Evolutionary conservation across 345 rosid species (phyloP).

Genomic region (Euphorbia pulcherrima): DNA sequence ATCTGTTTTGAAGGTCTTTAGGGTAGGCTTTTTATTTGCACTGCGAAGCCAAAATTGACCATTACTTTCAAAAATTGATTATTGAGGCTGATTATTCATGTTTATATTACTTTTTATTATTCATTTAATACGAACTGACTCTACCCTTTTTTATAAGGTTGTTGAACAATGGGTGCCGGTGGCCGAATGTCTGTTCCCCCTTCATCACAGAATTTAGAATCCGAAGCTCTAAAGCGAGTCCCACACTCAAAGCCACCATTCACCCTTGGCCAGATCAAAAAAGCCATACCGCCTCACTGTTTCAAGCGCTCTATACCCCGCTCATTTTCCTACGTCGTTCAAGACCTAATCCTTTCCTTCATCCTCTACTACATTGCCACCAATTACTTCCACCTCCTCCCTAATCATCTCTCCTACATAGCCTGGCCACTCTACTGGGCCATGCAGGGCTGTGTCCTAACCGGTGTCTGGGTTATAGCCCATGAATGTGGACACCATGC

Average conservation of each 20-base stretch:
- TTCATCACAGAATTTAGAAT: slow-evolving; percentile 7
- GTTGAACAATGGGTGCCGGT: slow-evolving; percentile 29
- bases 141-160: slow-evolving; percentile 6
- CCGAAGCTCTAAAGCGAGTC: slow-evolving; percentile 16
- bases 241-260: slow-evolving; percentile 37
- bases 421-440: slow-evolving; percentile 40
- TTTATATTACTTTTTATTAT: neutral
- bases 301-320: slow-evolving; percentile 26
- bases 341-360: slow-evolving; percentile 22
- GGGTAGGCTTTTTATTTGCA: neutral
- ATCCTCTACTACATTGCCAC: slow-evolving; percentile 28
- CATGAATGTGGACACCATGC: slow-evolving; percentile 43
- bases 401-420: slow-evolving; percentile 16
- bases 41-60: neutral
- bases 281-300: slow-evolving; percentile 34
- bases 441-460: slow-evolving; percentile 33
- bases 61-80: neutral
- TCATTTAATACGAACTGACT: neutral
- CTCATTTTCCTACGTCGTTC: slow-evolving; percentile 30
- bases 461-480: slow-evolving; percentile 31
- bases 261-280: slow-evolving; percentile 32
- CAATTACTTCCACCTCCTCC: slow-evolving; percentile 33
- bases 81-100: neutral
- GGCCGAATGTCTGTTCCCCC: slow-evolving; percentile 27
- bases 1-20: neutral